A percentile compares a stretch with the other conserved stretches of the same genome.
Conservation (phyloP, 1,139 yeast species). For the Pichia sp. region DNA sequence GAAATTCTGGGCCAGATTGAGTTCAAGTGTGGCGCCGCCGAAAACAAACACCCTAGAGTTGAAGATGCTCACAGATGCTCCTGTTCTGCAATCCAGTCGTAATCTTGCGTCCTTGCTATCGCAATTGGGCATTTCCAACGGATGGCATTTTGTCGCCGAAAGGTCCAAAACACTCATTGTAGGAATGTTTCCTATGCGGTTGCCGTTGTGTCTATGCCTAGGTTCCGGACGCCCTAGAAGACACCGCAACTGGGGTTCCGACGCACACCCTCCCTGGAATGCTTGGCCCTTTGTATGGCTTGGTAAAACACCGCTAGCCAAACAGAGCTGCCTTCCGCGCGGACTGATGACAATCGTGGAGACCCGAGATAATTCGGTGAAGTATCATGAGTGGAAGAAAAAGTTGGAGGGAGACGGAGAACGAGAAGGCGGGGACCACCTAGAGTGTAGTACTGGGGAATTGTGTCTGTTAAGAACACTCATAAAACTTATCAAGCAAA, state of each 20-base stretch:
- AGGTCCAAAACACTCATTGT: conserved; percentile 46
- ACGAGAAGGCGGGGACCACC: too few relatives aligned
- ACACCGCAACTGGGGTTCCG: neutral
- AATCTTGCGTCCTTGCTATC: conserved; percentile 43
- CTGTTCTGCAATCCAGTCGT: conserved; percentile 58
- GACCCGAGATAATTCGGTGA: neutral
- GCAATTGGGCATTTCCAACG: conserved; percentile 44
- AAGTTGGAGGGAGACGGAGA: neutral
- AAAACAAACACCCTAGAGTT: conserved; percentile 58
- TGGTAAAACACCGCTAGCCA: neutral
- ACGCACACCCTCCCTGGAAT: neutral
- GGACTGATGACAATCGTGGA: neutral
- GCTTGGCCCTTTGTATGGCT: neutral
- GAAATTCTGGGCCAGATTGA: conserved; percentile 31
- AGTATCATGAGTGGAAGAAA: neutral
- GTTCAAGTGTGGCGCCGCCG: conserved; percentile 64
- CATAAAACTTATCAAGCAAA: neutral
- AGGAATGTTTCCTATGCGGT: neutral
- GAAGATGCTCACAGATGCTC: conserved; percentile 55
- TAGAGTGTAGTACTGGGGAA: neutral
- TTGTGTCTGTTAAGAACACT: neutral
- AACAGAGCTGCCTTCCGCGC: conserved; percentile 1
- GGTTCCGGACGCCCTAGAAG: neutral
- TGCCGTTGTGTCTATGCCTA: neutral
- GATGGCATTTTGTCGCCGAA: conserved; percentile 48